Percentiles rank a stretch among this genome's conserved stretches.
Conservation (phyloP, 2,329 filamentous ascomycete genomes). For the Fusarium fujikuroi region DNA sequence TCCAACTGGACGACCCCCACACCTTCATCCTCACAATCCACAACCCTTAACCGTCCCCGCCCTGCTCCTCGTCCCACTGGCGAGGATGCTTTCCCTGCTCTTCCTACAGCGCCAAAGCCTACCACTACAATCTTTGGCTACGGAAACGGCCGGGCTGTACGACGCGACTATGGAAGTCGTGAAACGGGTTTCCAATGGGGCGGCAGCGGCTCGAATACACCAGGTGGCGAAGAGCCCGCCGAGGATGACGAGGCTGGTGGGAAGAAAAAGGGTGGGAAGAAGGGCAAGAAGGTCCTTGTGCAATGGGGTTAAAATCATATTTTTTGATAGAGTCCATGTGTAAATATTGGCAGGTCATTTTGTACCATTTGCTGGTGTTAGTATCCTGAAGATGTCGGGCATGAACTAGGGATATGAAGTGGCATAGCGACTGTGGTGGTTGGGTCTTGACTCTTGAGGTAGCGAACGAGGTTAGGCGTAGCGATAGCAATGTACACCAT, state of each 20-base stretch:
- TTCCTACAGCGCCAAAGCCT: conserved; percentile 80
- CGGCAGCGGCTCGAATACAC: conserved; percentile 33
- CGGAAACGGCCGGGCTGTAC: conserved; percentile 62
- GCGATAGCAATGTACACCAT: background rate
- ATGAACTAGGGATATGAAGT: background rate
- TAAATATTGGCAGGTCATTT: background rate
- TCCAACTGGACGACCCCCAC: conserved; percentile 47
- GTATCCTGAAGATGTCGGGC: background rate
- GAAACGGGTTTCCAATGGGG: conserved; percentile 67
- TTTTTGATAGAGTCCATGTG: background rate
- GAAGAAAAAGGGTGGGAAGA: conserved; percentile 67
- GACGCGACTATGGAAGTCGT: conserved; percentile 61
- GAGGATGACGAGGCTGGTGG: conserved; percentile 46
- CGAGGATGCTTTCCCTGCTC: conserved; percentile 80
- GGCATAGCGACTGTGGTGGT: conserved; percentile 2
- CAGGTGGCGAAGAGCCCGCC: conserved; percentile 43
- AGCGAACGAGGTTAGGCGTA: background rate
- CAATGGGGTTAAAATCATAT: conserved; percentile 64
- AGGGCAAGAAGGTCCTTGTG: conserved; percentile 70
- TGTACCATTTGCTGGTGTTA: background rate
- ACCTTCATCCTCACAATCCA: conserved; percentile 45
- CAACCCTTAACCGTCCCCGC: conserved; percentile 31
- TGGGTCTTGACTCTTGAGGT: background rate
- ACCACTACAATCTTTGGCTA: conserved; percentile 71
- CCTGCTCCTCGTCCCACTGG: conserved; percentile 44